phyloP scores from a whole-genome alignment of 129 eudicot species.

The Oenanthe sinensis region DNA sequence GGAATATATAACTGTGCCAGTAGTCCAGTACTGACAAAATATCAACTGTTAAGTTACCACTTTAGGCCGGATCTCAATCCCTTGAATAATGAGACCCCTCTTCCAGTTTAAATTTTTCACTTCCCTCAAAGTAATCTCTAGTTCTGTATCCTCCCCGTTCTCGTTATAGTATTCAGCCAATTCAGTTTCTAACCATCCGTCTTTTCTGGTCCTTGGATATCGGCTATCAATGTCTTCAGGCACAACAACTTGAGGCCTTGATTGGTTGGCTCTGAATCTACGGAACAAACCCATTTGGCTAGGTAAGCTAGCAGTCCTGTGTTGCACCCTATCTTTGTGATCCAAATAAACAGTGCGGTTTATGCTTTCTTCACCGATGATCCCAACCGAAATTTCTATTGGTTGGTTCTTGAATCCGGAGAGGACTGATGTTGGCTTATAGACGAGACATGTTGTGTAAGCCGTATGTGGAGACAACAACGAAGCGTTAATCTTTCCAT shows the following conservation, averaged over 20 bases:
- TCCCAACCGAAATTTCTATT: slow-evolving; percentile 34
- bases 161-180: background rate
- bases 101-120: background rate
- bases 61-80: background rate
- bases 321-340: slow-evolving; percentile 16
- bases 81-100: background rate
- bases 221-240: background rate
- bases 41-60: background rate
- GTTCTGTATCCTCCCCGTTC: background rate
- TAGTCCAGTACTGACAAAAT: no score
- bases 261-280: background rate
- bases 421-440: background rate
- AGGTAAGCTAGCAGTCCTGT: background rate
- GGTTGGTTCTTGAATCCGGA: slow-evolving; percentile 40
- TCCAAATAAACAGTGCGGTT: slow-evolving; percentile 28
- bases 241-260: background rate
- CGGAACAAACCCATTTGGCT: slow-evolving; percentile 20
- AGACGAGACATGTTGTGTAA: slow-evolving; percentile 57
- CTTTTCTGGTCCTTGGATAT: background rate
- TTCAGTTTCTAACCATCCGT: background rate
- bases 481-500: slow-evolving; percentile 32
- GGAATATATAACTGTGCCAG: no score
- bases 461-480: slow-evolving; percentile 44
- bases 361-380: slow-evolving; percentile 30
- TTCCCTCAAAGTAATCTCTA: background rate